Conservation (phyloP, 441 rosid genomes). For the Pelargonium cotyledonis region DNA sequence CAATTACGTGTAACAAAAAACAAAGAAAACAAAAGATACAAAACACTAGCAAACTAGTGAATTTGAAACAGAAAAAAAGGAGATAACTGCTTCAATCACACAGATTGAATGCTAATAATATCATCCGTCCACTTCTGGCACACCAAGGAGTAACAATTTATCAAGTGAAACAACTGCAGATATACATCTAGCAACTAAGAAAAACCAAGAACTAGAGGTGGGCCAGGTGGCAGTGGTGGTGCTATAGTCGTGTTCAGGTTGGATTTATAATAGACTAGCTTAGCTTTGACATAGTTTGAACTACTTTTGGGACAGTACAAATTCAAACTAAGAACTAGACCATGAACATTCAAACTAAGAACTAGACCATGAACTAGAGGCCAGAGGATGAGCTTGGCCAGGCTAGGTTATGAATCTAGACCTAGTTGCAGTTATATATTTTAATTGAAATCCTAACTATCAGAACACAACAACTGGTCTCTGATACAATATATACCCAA, state of each 20-base stretch:
- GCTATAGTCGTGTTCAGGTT: neutral
- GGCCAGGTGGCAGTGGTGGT: neutral
- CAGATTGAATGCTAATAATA: too few species aligned
- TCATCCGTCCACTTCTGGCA: too few species aligned
- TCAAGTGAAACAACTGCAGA: neutral
- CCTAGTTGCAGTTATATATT: neutral
- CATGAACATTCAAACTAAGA: neutral
- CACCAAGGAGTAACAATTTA: neutral
- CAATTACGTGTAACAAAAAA: too few species aligned
- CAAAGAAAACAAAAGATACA: too few species aligned
- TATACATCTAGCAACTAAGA: neutral
- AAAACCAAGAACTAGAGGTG: too few species aligned
- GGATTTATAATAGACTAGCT: neutral
- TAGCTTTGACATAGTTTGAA: neutral
- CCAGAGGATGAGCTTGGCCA: neutral
- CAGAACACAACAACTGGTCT: neutral
- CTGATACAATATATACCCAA: neutral
- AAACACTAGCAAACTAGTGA: too few species aligned
- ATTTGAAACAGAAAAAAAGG: too few species aligned
- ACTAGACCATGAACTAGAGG: neutral
- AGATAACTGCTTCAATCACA: too few species aligned
- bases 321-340: too few species aligned
- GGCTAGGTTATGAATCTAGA: neutral
- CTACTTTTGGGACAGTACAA: neutral
- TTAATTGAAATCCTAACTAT: neutral